phyloP scores from a whole-genome alignment of 371 early-diverging fungal genomes.

The Mucor indicus region DNA sequence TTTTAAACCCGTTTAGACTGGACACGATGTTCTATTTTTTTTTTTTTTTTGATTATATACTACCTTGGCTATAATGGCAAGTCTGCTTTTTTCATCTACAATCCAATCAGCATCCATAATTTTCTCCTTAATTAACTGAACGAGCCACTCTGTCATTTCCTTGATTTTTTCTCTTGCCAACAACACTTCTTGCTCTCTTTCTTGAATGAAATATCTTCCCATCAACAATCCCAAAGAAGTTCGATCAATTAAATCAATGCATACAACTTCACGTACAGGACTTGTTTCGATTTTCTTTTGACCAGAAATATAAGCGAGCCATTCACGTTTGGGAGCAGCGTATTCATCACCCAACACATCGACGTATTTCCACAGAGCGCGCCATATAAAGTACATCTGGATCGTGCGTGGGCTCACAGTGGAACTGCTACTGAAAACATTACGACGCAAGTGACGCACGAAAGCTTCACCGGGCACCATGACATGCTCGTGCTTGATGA shows the following conservation, averaged over 20 bases:
- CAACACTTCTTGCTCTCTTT: slow-evolving; percentile 18
- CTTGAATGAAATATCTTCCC: slow-evolving; percentile 49
- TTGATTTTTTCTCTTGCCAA: background rate
- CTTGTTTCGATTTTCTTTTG: slow-evolving; percentile 21
- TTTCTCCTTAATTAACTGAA: too few species aligned
- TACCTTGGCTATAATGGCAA: slow-evolving; percentile 33
- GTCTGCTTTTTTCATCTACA: background rate
- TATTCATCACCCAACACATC: slow-evolving; percentile 28
- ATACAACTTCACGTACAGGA: slow-evolving; percentile 54
- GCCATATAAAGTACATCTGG: slow-evolving; percentile 45
- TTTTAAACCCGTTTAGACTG: background rate
- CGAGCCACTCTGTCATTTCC: too few species aligned
- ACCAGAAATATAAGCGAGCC: slow-evolving; percentile 37
- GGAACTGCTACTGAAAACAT: slow-evolving; percentile 10
- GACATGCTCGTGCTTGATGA: slow-evolving; percentile 19
- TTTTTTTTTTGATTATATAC: background rate
- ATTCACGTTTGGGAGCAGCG: slow-evolving; percentile 16
- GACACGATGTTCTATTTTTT: background rate
- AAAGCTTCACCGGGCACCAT: slow-evolving; percentile 17
- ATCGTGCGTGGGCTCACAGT: slow-evolving; percentile 25
- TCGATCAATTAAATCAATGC: slow-evolving; percentile 41
- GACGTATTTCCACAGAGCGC: slow-evolving; percentile 29
- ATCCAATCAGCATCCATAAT: too few species aligned
- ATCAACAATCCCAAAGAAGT: slow-evolving; percentile 45
- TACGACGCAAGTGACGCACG: background rate